phyloP scores from a whole-genome alignment of 306 rosid species.

The Rubus parviflorus region DNA sequence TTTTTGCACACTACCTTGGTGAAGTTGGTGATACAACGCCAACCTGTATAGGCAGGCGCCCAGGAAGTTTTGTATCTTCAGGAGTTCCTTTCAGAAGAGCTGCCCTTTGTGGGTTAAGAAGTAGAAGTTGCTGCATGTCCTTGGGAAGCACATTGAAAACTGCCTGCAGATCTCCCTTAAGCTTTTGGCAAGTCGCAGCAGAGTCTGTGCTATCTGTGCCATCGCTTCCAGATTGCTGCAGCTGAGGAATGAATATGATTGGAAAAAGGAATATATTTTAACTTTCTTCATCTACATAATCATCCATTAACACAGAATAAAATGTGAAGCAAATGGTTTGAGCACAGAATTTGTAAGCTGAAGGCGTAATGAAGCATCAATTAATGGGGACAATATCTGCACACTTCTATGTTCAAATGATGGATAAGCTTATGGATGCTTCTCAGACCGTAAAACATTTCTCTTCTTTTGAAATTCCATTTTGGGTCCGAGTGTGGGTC shows the following conservation, averaged over 20 bases:
- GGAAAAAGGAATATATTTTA: constrained; percentile 24
- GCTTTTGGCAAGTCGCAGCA: constrained; percentile 47
- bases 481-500: not conserved
- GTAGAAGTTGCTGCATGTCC: constrained; percentile 82
- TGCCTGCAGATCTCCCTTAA: constrained; percentile 55
- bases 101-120: constrained; percentile 75
- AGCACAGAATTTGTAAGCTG: not conserved
- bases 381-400: not conserved
- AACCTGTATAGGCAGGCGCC: constrained; percentile 36
- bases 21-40: constrained; percentile 41
- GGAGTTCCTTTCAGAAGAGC: constrained; percentile 58
- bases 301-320: not conserved
- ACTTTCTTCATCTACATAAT: constrained; percentile 13
- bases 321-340: not conserved
- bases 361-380: not conserved
- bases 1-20: constrained; percentile 41
- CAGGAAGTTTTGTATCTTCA: constrained; percentile 50
- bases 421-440: not conserved
- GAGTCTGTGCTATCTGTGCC: constrained; percentile 38
- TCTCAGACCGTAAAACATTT: not conserved
- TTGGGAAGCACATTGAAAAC: constrained; percentile 71
- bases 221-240: constrained; percentile 58
- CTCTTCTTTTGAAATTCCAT: not conserved
- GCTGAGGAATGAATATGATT: constrained; percentile 41
- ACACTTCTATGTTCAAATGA: not conserved